A percentile compares a stretch with the other conserved stretches of the same genome.
Conservation (phyloP, 139 green algal genomes). For the Chlamydomonas asymmetrica region DNA sequence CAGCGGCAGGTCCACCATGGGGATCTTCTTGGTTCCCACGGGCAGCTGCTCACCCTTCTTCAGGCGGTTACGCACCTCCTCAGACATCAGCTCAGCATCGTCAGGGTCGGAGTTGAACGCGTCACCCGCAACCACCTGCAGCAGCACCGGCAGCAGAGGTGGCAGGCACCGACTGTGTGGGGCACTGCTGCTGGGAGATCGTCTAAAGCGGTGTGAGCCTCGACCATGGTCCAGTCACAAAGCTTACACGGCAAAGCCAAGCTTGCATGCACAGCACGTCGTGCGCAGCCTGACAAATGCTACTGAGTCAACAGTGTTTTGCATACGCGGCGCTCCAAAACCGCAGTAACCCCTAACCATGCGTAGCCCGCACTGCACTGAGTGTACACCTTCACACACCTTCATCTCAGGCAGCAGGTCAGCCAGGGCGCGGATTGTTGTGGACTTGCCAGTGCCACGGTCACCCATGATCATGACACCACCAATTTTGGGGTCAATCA, state of each 20-base stretch:
- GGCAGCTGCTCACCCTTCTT: constrained; percentile 64
- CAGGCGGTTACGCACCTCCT: constrained; percentile 50
- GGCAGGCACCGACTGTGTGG: no score
- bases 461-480: constrained; percentile 96
- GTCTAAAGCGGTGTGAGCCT: neutral
- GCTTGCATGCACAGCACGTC: neutral
- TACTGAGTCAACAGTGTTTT: no score
- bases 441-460: constrained; percentile 86
- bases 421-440: constrained; percentile 77
- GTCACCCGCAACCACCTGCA: constrained; percentile 84
- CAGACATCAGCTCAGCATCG: constrained; percentile 83
- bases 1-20: constrained; percentile 84
- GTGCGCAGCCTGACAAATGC: no score
- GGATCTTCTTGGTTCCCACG: constrained; percentile 62
- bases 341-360: no score
- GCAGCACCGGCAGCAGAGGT: no score
- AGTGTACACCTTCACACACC: no score
- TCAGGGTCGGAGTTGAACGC: constrained; percentile 87
- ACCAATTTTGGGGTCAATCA: constrained; percentile 86
- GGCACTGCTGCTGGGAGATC: neutral
- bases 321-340: no score
- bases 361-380: neutral
- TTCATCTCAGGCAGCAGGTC: constrained; percentile 87
- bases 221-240: neutral
- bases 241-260: neutral